phyloP scores from a whole-genome alignment of 345 rosid species.

The Bruguiera sexangula region DNA sequence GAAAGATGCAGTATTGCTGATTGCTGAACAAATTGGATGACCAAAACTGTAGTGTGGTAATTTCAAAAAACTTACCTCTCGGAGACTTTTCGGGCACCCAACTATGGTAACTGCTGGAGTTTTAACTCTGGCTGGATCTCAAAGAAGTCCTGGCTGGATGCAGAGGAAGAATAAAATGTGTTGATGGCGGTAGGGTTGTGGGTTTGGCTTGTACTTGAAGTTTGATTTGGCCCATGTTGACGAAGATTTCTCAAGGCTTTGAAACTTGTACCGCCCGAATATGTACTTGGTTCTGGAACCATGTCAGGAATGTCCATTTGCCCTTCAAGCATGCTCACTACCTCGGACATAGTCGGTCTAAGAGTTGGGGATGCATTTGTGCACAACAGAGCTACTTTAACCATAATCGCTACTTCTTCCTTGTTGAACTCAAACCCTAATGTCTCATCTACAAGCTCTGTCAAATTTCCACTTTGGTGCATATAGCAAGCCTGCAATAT shows the following conservation, averaged over 20 bases:
- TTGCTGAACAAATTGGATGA: not conserved
- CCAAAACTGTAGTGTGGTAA: not conserved
- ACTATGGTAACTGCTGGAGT: not conserved
- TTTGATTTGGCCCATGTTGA: conserved; percentile 23
- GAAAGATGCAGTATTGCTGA: not conserved
- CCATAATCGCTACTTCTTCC: conserved; percentile 25
- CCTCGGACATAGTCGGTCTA: conserved; percentile 33
- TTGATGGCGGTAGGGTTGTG: conserved; percentile 27
- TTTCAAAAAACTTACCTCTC: not conserved
- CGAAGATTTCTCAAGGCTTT: conserved; percentile 41
- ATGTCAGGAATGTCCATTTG: conserved; percentile 12
- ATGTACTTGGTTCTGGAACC: conserved; percentile 6
- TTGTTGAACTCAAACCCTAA: conserved; percentile 3
- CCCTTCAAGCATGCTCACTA: conserved; percentile 27
- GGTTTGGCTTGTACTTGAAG: conserved; percentile 28
- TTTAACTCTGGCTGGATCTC: conserved; percentile 1
- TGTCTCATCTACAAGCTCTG: conserved; percentile 22
- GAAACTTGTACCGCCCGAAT: conserved; percentile 23
- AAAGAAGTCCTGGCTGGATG: conserved; percentile 10
- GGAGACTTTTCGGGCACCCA: not conserved
- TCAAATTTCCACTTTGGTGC: conserved; percentile 19
- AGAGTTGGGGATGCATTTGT: conserved; percentile 24
- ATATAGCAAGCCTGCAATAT: conserved; percentile 20
- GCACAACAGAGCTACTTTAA: conserved; percentile 26
- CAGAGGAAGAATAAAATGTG: conserved; percentile 24